Evolutionary conservation across 306 rosid genomes (phyloP).

Genomic region (Fragaria ananassa): DNA sequence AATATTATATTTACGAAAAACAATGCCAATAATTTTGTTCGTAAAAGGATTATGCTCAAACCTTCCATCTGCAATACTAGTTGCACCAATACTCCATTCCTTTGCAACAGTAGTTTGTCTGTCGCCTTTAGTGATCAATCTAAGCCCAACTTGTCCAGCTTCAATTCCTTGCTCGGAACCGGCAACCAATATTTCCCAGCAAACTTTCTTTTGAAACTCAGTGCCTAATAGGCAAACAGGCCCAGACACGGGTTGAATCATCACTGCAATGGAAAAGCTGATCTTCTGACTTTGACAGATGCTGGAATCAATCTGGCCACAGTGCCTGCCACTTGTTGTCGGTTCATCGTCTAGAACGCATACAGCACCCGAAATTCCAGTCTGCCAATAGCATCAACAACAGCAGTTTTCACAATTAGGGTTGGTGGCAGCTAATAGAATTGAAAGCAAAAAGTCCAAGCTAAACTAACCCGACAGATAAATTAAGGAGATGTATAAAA

Average conservation of each 20-base stretch:
- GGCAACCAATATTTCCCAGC: conserved; percentile 98
- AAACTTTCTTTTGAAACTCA: conserved; percentile 78
- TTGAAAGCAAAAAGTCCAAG: neutral
- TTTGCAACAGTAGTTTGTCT: conserved; percentile 90
- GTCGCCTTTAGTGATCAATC: conserved; percentile 95
- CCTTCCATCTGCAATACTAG: conserved; percentile 99
- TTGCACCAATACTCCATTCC: conserved; percentile 94
- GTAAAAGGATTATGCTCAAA: conserved; percentile 22
- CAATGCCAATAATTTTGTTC: too few species aligned
- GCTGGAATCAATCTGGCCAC: conserved; percentile 75
- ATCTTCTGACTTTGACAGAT: conserved; percentile 81
- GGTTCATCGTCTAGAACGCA: conserved; percentile 98
- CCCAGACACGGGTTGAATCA: conserved; percentile 98
- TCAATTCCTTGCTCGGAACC: conserved; percentile 99
- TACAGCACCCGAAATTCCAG: conserved; percentile 78
- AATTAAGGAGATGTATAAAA: neutral
- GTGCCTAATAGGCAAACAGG: conserved; percentile 97
- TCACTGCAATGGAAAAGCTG: conserved; percentile 75
- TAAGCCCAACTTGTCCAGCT: conserved; percentile 98
- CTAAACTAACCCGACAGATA: neutral
- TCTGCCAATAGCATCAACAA: conserved; percentile 54
- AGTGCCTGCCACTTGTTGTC: conserved; percentile 80
- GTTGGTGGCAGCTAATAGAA: neutral
- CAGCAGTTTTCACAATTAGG: conserved; percentile 22
- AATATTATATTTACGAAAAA: neutral